phyloP scores from a whole-genome alignment of 139 green algal genomes.

The Tetradesmus obliquus region DNA sequence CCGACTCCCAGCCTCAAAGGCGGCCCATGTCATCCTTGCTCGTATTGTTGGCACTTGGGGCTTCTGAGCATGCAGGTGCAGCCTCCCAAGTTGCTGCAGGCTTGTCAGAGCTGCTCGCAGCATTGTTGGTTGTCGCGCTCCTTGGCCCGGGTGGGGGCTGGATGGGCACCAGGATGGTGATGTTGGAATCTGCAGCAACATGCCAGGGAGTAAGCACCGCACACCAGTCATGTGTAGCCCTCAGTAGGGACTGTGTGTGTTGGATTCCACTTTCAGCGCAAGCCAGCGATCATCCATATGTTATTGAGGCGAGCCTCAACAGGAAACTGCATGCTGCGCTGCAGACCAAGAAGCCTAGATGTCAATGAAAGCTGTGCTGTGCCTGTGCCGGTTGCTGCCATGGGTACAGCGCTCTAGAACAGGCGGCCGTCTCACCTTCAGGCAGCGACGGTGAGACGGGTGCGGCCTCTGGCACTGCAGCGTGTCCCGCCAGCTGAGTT shows the following conservation, averaged over 20 bases:
- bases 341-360: too few relatives aligned
- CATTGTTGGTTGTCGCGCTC: neutral
- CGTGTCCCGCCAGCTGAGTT: neutral
- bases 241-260: too few relatives aligned
- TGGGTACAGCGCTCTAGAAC: too few relatives aligned
- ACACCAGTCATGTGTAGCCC: too few relatives aligned
- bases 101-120: neutral
- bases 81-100: neutral
- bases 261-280: too few relatives aligned
- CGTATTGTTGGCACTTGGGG: neutral
- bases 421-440: neutral
- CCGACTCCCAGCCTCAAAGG: neutral
- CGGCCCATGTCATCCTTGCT: neutral
- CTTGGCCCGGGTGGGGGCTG: neutral
- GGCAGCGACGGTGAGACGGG: neutral
- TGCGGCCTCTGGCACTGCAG: neutral
- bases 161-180: neutral
- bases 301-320: too few relatives aligned
- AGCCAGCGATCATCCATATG: too few relatives aligned
- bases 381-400: too few relatives aligned
- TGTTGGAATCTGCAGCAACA: neutral
- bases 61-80: neutral
- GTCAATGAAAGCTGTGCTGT: too few relatives aligned
- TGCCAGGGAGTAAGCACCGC: too few relatives aligned
- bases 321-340: too few relatives aligned